A percentile compares a stretch with the other conserved stretches of the same genome.
phyloP scores from a whole-genome alignment of 495 filamentous ascomycete species.

The Diplogelasinospora grovesii region DNA sequence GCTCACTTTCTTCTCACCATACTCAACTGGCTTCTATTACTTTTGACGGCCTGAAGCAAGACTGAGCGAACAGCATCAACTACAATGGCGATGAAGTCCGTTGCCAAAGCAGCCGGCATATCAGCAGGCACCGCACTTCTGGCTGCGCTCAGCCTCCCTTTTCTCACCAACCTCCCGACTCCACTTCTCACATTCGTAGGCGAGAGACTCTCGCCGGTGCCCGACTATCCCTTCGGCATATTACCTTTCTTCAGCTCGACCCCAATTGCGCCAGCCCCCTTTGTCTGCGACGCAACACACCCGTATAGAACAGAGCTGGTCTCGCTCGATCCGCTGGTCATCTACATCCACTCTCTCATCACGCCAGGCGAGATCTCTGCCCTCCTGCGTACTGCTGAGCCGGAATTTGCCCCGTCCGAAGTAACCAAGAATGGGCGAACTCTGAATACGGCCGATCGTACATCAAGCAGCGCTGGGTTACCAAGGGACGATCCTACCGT shows the following conservation, averaged over 20 bases:
- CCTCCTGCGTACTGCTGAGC: conserved; percentile 32
- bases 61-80: neutral
- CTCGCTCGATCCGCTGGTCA: conserved; percentile 39
- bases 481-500: conserved; percentile 36
- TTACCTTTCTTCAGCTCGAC: conserved; percentile 13
- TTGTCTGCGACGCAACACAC: conserved; percentile 25
- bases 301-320: conserved; percentile 37
- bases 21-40: neutral
- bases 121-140: conserved; percentile 18
- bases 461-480: conserved; percentile 38
- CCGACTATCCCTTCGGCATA: conserved; percentile 13
- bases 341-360: conserved; percentile 41
- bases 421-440: conserved; percentile 33
- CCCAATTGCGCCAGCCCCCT: conserved; percentile 2
- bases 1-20: neutral
- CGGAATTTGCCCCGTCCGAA: conserved; percentile 31
- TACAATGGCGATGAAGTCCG: conserved; percentile 7
- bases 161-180: conserved; percentile 12
- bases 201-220: conserved; percentile 19
- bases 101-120: conserved; percentile 15
- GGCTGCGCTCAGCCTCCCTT: conserved; percentile 17
- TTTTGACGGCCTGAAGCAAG: neutral
- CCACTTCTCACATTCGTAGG: conserved; percentile 15
- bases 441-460: conserved; percentile 31
- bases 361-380: conserved; percentile 28